Base-by-base conservation (phyloP, 2,329 filamentous ascomycete genomes). In the Arthrocladium fulminans region DNA sequence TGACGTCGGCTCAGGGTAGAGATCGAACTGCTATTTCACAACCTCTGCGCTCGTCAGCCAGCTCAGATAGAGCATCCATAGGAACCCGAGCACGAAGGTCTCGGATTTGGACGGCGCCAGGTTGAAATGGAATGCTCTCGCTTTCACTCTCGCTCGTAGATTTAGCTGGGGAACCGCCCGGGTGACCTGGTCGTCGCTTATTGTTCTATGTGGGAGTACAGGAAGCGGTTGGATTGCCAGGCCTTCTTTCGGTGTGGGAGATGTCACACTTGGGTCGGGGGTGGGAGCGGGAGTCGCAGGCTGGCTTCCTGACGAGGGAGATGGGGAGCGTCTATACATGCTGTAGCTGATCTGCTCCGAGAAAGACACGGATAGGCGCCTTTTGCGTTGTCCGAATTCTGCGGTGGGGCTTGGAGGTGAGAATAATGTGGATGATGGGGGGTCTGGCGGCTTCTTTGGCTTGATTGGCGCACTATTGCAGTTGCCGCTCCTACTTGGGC, bases 61-160 rank as follows among this genome's bases (percentile, higher is more conserved):
- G 22, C 32, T 17, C 12, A 47, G 24, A 47, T 47, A 47, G 7
- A 47, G n/a, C 30, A 47, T 15, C 44, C 44, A 47, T 19, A 47
- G 23, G 9, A 47, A 17, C 13, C 32, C 44, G 8, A 47, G 44
- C 34, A 47, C 12, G 3, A 39, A 9, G 8, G 44, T 38, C 15
- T 47, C 44, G 7, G 44, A 20, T 15, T 19, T 39, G 15, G 23
- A 32, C 12, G 41, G 3, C 3, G 24, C 10, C 25, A 15, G 10
- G n/a, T 8, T 10, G 5, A 40, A 23, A 13, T 13, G n/a, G 15
- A 19, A 25, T 25, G 41, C 10, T 32, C 25, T 44, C 8, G 24
- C 12, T 30, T 15, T 24, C 6, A 12, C n/a, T 20, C 3, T 9
- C 17, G 17, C 7, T 6, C 8, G 12, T 7, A 3, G 12, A 5